Conservation (phyloP, 1,284 basidiomycete genomes). For the Serendipita sp. region DNA sequence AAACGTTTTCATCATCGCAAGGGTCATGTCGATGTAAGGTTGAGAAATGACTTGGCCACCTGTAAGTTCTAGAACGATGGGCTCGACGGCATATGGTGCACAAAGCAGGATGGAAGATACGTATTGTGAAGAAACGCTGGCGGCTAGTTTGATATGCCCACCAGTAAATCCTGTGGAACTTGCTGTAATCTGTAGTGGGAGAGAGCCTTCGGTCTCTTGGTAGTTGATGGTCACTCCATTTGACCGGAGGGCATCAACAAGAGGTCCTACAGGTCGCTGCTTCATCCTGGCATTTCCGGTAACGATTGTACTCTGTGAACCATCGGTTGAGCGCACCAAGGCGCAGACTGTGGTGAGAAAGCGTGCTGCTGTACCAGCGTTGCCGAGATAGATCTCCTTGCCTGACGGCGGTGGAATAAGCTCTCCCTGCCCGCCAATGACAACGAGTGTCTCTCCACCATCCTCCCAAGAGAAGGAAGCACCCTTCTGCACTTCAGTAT, state of each 20-base stretch:
- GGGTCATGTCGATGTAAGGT: constrained; percentile 99
- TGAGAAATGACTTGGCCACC: constrained; percentile 95
- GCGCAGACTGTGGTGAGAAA: constrained; percentile 96
- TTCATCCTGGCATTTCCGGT: constrained; percentile 99
- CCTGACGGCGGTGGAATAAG: constrained; percentile 65
- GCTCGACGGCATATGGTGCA: constrained; percentile 79
- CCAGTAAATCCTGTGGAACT: constrained; percentile 75
- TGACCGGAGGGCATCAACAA: constrained; percentile 80
- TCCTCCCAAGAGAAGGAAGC: constrained; percentile 89
- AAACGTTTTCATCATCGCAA: constrained; percentile 95
- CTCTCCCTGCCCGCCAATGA: constrained; percentile 71
- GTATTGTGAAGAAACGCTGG: constrained; percentile 94
- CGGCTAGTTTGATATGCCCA: constrained; percentile 75
- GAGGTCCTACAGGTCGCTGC: constrained; percentile 84
- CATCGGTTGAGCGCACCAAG: constrained; percentile 44
- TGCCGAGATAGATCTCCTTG: constrained; percentile 90
- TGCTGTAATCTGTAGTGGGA: constrained; percentile 65
- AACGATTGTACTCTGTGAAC: constrained; percentile 50
- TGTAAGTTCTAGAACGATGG: constrained; percentile 77
- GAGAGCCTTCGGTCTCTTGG: constrained; percentile 67
- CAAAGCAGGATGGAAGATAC: constrained; percentile 94
- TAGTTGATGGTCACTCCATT: constrained; percentile 77
- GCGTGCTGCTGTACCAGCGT: constrained; percentile 94
- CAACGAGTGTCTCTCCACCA: constrained; percentile 82
- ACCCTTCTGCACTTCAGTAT: constrained; percentile 35